phyloP scores from a whole-genome alignment of 257 asterid genomes.

The Mentha longifolia region DNA sequence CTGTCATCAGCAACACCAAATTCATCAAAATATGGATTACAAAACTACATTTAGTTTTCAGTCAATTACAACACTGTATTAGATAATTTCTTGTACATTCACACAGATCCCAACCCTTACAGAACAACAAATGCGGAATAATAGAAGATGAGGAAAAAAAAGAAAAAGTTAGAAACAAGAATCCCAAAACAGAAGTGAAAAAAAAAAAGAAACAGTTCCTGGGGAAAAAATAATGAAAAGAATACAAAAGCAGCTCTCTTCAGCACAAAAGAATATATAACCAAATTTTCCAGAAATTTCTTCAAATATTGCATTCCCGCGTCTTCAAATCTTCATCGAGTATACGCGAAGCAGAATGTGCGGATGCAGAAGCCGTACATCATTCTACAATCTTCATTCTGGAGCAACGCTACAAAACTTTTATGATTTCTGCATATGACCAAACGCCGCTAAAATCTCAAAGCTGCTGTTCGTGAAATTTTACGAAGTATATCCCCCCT shows the following conservation, averaged over 20 bases:
- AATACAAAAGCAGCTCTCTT: constrained; percentile 1
- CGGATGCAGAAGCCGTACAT: neutral
- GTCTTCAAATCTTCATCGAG: constrained; percentile 26
- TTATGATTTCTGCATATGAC: constrained; percentile 13
- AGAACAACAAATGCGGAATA: neutral
- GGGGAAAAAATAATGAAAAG: constrained; percentile 1
- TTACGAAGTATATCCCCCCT: constrained; percentile 18
- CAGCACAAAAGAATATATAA: constrained; percentile 9
- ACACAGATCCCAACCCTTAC: constrained; percentile 24
- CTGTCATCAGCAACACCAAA: neutral
- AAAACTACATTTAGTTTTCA: constrained; percentile 28
- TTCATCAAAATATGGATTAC: constrained; percentile 19
- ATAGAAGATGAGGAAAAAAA: neutral
- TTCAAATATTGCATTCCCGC: constrained; percentile 17
- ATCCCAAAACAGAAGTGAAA: constrained; percentile 15
- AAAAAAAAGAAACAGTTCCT: neutral
- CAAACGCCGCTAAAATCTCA: constrained; percentile 13
- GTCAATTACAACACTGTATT: constrained; percentile 33
- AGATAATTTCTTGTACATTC: constrained; percentile 30
- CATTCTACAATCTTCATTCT: constrained; percentile 23
- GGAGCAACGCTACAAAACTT: constrained; percentile 20
- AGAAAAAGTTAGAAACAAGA: constrained; percentile 2
- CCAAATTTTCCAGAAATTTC: constrained; percentile 10
- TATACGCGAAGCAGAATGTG: constrained; percentile 28
- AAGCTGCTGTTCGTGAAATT: constrained; percentile 17